Base-by-base conservation (phyloP, 2,329 filamentous ascomycete genomes). In the Botryotinia calthae region DNA sequence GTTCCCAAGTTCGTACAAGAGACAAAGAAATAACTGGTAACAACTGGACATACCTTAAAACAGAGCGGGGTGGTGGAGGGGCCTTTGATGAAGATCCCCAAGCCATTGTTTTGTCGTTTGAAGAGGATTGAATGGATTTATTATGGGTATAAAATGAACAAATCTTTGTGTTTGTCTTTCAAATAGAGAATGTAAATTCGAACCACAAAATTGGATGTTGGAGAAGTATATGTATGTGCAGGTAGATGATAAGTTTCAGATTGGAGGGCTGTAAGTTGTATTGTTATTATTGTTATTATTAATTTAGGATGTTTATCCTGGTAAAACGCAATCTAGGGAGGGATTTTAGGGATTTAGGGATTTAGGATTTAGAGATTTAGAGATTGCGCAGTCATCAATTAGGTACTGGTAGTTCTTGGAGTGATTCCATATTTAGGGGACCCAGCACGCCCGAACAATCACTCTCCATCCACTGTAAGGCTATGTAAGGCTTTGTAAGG, bases 61-160 rank as follows among this genome's bases (percentile, higher is more conserved):
- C 79, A 73, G 80, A 81, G 70, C 76, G 76, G 46, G 79, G 78
- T 73, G 81, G 78, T 58, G 78, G 77, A 73, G 79, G 77, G 63
- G 79, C 59, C 69, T 77, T 79, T 25, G 73, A 67, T 69, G 76
- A 73, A 40, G 77, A 76, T 76, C 81, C 81, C 81, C 81, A 82
- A 72, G 79, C 77, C 81, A 82, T 82, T 71, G 31, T 72, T 61
- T 16, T 18, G 42, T 71, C 28, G 12, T 37, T 37, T 71, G 58
- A 44, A 12, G 12, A n/a, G 22, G 4, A 51, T 18, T 69, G 75
- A 22, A 42, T 14, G 37, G n/a, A 44, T n/a, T 31, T 58, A 28
- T 56, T 69, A 46, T 69, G 12, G n/a, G 51, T 56, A 68, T 56
- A 48, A 25, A 65, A 48, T 8, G 20, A 25, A 44, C 40, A 5